phyloP scores from a whole-genome alignment of 345 rosid genomes.

The Lepidium africanum region DNA sequence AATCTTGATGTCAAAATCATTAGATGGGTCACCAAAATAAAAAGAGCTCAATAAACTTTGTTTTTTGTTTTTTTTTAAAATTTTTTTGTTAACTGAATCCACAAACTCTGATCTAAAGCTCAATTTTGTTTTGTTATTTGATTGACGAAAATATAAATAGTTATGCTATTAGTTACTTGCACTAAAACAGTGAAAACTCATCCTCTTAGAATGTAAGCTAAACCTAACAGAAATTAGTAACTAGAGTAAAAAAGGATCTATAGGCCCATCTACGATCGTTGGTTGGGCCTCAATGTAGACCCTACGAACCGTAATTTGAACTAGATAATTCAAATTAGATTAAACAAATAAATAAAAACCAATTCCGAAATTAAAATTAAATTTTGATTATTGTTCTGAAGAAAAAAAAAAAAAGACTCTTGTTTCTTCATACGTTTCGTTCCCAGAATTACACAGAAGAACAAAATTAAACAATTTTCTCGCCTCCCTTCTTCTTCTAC shows the following conservation, averaged over 20 bases:
- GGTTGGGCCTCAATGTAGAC: background rate
- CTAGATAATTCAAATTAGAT: background rate
- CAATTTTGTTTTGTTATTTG: too few relatives aligned
- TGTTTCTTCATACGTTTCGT: constrained; percentile 51
- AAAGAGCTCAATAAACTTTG: too few relatives aligned
- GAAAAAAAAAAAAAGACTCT: constrained; percentile 12
- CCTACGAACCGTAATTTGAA: background rate
- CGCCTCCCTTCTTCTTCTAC: constrained; percentile 31
- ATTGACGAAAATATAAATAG: too few relatives aligned
- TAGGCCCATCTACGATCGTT: background rate
- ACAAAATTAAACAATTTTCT: background rate
- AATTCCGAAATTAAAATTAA: background rate
- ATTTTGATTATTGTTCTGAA: background rate
- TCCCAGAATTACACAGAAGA: constrained; percentile 28
- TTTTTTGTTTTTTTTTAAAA: too few relatives aligned
- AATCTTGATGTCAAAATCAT: too few relatives aligned
- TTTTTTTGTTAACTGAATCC: too few relatives aligned
- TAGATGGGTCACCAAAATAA: too few relatives aligned
- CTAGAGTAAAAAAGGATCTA: background rate
- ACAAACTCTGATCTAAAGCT: too few relatives aligned
- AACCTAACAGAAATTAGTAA: too few relatives aligned
- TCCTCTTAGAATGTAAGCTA: background rate
- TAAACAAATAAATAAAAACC: background rate
- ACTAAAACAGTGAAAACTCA: background rate
- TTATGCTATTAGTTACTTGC: background rate